Conservation (phyloP, 495 filamentous ascomycete species). For the Podospora tetraspora region DNA sequence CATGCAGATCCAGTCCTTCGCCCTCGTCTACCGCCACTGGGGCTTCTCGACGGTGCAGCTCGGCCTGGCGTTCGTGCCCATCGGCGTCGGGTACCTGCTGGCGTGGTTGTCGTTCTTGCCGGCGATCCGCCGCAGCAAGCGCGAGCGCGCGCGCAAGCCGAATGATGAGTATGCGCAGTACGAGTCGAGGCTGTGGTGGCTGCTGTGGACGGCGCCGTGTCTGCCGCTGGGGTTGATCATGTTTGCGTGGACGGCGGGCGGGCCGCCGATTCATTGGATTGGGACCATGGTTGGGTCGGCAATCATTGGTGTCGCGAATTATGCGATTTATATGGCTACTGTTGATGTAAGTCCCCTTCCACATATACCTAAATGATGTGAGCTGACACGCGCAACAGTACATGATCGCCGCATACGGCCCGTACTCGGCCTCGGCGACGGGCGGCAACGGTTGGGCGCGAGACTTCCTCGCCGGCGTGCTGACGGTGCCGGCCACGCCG, state of each 20-base stretch:
- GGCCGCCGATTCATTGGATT: conserved; percentile 59
- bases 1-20: conserved; percentile 67
- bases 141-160: conserved; percentile 46
- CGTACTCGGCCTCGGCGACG: conserved; percentile 72
- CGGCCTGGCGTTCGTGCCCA: conserved; percentile 59
- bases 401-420: conserved; percentile 76
- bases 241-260: conserved; percentile 62
- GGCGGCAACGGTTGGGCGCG: conserved; percentile 66
- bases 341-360: conserved; percentile 48
- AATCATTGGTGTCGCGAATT: conserved; percentile 65
- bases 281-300: conserved; percentile 53
- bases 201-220: conserved; percentile 60
- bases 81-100: conserved; percentile 60
- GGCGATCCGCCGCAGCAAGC: conserved; percentile 52
- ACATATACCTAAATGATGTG: neutral
- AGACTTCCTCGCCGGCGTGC: conserved; percentile 76
- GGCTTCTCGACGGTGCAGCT: conserved; percentile 49
- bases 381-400: conserved; percentile 35
- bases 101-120: conserved; percentile 62
- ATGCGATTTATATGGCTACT: conserved; percentile 72
- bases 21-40: conserved; percentile 61
- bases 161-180: conserved; percentile 56
- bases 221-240: conserved; percentile 63
- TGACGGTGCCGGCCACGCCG: conserved; percentile 68
- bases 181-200: conserved; percentile 51